Conservation (phyloP, 2,329 filamentous ascomycete genomes). For the Exophiala spinifera region DNA sequence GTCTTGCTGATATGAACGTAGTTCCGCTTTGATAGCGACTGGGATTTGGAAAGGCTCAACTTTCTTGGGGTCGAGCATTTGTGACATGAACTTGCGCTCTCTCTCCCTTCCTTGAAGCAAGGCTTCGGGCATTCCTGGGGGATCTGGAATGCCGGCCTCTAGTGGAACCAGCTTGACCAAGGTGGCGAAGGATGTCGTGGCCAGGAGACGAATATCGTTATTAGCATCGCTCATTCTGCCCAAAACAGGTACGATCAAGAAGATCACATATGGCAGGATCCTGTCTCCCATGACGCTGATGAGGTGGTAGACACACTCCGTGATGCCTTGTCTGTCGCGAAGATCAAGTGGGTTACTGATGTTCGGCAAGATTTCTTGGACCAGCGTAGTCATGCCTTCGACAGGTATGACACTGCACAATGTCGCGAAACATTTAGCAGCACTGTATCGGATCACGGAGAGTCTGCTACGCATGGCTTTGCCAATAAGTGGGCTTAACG, state of each 20-base stretch:
- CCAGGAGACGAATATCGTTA: slow-evolving; percentile 88
- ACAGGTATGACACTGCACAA: slow-evolving; percentile 96
- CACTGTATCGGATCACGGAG: slow-evolving; percentile 92
- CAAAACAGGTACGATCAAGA: slow-evolving; percentile 94
- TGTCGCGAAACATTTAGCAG: slow-evolving; percentile 94
- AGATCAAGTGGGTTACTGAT: slow-evolving; percentile 89
- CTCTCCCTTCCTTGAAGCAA: slow-evolving; percentile 85
- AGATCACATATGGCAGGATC: slow-evolving; percentile 96
- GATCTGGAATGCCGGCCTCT: slow-evolving; percentile 95
- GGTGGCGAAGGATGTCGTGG: slow-evolving; percentile 95
- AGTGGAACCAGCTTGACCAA: slow-evolving; percentile 95
- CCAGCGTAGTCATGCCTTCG: slow-evolving; percentile 91
- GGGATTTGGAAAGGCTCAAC: slow-evolving; percentile 91
- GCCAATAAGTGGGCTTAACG: slow-evolving; percentile 79
- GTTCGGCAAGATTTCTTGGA: slow-evolving; percentile 86
- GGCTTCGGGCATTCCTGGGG: slow-evolving; percentile 84
- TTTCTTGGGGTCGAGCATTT: slow-evolving; percentile 95
- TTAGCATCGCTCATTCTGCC: slow-evolving; percentile 98
- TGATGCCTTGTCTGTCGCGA: slow-evolving; percentile 84
- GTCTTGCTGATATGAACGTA: slow-evolving; percentile 96
- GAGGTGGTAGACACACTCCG: slow-evolving; percentile 92
- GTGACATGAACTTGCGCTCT: slow-evolving; percentile 92
- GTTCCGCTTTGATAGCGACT: slow-evolving; percentile 92
- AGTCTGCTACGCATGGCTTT: slow-evolving; percentile 83
- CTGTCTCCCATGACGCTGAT: slow-evolving; percentile 97